Base-by-base conservation (phyloP, 129 eudicot genomes). In the Sambucus nigra region DNA sequence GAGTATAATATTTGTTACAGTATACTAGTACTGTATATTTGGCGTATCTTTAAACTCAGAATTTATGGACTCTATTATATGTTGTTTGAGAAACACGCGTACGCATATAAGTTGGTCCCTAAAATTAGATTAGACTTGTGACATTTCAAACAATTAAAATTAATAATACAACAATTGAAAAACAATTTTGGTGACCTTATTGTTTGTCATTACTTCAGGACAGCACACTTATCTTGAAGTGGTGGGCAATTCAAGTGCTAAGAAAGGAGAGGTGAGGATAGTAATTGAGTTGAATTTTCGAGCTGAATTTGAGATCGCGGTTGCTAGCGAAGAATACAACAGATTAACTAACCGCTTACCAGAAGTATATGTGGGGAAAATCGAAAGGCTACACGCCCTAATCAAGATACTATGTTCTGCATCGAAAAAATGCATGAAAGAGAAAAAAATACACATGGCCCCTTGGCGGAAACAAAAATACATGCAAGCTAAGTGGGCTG, bases 381-480 rank as follows among this genome's bases (percentile, higher is more conserved):
- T 53, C 0, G 92, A 81, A 52, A 75, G 92, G 47, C 61, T 81
- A 0, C 46, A 65, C 48, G 33, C 77, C 2, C 46, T 78, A 48
- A 65, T 81, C 55, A 86, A 81, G 71, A 69, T 78, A 19, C 23
- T 86, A 24, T 81, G 92, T 35, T 12, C 69, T 10, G 77, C 84
- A 12, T 80, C 92, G 0, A 86, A 86, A 61, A 81, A 70, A 41
- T 73, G 81, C 38, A 75, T 81, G 84, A 73, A 81, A 53, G 92
- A 86, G 18, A 72, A 55, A 51, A 86, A 86, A 52, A 72, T 86
- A 84, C 95, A 86, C 26, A 78, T 81, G 27, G 84, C 84, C 11
- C 95, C 95, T 23, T 81, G 95, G 95, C 65, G 95, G 53, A 86
- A 81, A 65, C 75, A 78, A 5, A 78, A 86, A 53, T 86, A 86